A percentile compares a stretch with the other conserved stretches of the same genome.
Conservation (phyloP, 805 yeast genomes). For the Lachancea quebecensis region DNA sequence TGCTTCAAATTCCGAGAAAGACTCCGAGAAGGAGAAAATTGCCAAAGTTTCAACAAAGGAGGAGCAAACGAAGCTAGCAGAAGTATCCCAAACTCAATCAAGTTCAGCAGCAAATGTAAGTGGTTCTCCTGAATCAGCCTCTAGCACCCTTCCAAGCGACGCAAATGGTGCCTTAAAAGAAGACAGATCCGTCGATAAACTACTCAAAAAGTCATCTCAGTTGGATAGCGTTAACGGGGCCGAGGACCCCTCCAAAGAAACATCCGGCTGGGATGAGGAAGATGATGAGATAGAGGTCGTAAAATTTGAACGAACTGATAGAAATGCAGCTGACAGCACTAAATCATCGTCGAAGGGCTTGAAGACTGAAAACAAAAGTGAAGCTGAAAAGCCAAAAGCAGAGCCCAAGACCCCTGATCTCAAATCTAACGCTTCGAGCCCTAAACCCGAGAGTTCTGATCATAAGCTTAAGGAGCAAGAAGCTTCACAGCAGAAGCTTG, state of each 20-base stretch:
- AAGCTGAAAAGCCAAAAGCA: constrained; percentile 11
- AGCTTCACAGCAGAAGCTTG: too few species aligned
- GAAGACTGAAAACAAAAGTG: too few species aligned
- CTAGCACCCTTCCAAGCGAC: not conserved
- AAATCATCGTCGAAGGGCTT: too few species aligned
- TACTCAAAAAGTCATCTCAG: constrained; percentile 25
- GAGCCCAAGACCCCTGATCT: not conserved
- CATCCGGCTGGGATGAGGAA: constrained; percentile 31
- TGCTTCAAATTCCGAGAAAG: too few species aligned
- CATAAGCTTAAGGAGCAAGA: too few species aligned
- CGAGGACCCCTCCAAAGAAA: constrained; percentile 31
- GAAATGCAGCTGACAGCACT: constrained; percentile 8
- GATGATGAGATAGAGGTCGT: constrained; percentile 17
- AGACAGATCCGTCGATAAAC: constrained; percentile 25
- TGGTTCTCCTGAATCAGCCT: not conserved
- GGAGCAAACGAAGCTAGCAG: too few species aligned
- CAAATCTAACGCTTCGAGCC: too few species aligned
- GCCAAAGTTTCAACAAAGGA: too few species aligned
- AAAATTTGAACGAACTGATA: constrained; percentile 12
- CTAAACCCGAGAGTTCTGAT: too few species aligned
- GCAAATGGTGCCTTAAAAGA: constrained; percentile 20
- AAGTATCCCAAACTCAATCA: too few species aligned
- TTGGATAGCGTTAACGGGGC: constrained; percentile 28
- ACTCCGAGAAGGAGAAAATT: too few species aligned
- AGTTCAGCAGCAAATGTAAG: not conserved